Base-by-base conservation (phyloP, 208 protist genomes). In the Herpetomonas muscarum region DNA sequence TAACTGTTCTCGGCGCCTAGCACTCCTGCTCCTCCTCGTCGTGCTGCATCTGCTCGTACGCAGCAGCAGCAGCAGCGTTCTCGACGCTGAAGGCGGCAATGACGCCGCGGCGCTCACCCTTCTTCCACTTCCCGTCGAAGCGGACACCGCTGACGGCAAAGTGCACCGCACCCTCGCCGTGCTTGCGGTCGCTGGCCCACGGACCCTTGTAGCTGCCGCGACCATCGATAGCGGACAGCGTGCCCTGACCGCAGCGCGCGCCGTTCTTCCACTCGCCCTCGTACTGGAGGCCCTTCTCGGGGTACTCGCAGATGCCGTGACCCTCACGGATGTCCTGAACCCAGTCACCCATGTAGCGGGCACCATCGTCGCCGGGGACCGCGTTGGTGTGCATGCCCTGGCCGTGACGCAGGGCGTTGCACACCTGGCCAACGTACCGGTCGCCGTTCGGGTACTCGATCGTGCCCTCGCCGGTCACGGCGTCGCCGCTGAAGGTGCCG, bases 61-160 rank as follows among this genome's bases (percentile, higher is more conserved):
- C n/a, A n/a, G n/a, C n/a, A n/a, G n/a, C n/a, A n/a, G n/a, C n/a
- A n/a, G n/a, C n/a, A n/a, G n/a, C n/a, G n/a, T 39, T 15, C 34
- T 39, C 34, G 10, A 49, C 44, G 19, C 10, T 49, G 44, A 49
- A 49, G 44, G 44, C 44, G 22, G 13, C 19, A 9, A n/a, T n/a
- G 6, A 22, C 10, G 7, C 44, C 44, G 22, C 9, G 13, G 9
- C 44, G 44, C 10, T 9, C 19, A n/a, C 44, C 44, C 19, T 49
- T 49, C 22, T 49, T 49, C 52, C 52, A 58, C 21, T 47, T n/a
- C 13, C 52, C 52, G 6, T 58, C 30, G 52, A 46, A 58, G 10
- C 52, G 52, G 22, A 29, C 10, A 5, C 52, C 52, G 5, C 5
- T 21, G 15, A 39, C 34, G 36, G 52, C n/a, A 22, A 58, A 29